A percentile compares a stretch with the other conserved stretches of the same genome.
These are phyloP conservation scores for Rhynchosporium secalis DNA, from an alignment of 2,329 filamentous ascomycete species.

Conservation along the genomic window DNA sequence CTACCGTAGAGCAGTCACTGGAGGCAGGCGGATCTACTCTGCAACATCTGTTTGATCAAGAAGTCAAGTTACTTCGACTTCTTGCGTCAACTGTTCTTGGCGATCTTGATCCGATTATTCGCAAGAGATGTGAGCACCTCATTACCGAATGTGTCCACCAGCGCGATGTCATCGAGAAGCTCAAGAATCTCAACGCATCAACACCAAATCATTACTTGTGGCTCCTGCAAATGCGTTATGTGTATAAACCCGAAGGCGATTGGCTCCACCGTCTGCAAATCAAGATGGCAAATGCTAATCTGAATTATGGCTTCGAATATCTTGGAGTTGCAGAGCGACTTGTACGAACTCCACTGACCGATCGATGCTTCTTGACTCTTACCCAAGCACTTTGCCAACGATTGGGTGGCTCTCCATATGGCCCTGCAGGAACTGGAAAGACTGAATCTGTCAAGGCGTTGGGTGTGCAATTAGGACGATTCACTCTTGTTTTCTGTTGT, in stretches of 20 bases:
- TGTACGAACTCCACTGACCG: slow-evolving; percentile 93
- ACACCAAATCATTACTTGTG: slow-evolving; percentile 83
- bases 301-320: slow-evolving; percentile 98
- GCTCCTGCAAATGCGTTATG: slow-evolving; percentile 96
- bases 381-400: slow-evolving; percentile 94
- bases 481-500: slow-evolving; percentile 98
- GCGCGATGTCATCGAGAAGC: slow-evolving; percentile 86
- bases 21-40: slow-evolving; percentile 69
- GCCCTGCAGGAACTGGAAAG: slow-evolving; percentile 96
- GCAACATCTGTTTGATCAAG: slow-evolving; percentile 71
- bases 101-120: slow-evolving; percentile 80
- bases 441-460: slow-evolving; percentile 98
- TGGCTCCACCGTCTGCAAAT: slow-evolving; percentile 80
- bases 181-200: slow-evolving; percentile 73
- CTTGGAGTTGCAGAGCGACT: slow-evolving; percentile 94
- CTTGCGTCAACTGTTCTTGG: slow-evolving; percentile 87
- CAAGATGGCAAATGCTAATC: slow-evolving; percentile 93
- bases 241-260: slow-evolving; percentile 81
- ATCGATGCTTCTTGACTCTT: slow-evolving; percentile 96
- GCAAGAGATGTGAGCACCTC: slow-evolving; percentile 97
- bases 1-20: slow-evolving; percentile 76
- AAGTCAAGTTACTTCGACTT: slow-evolving; percentile 80
- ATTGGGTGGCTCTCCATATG: slow-evolving; percentile 94
- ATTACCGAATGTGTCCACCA: slow-evolving; percentile 99
- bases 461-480: slow-evolving; percentile 92